These are phyloP conservation scores for Neofusicoccum laricinum DNA, from an alignment of 2,329 filamentous ascomycete genomes.

Conservation along the genomic window DNA sequence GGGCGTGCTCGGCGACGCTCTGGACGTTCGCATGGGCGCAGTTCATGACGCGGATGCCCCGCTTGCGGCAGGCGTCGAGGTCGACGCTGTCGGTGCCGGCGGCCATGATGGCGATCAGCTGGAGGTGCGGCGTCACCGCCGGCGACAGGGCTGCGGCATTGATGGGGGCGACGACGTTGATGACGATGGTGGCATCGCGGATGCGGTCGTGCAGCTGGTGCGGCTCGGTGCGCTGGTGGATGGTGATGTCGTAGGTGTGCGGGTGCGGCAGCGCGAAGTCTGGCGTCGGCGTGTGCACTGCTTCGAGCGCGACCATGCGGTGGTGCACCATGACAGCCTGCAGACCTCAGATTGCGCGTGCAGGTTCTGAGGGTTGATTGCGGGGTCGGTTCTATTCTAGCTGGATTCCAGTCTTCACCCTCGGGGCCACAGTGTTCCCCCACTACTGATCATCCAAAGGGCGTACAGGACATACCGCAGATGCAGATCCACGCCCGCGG, in stretches of 20 bases:
- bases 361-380: too few species aligned
- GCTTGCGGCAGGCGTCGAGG: slow-evolving; percentile 40
- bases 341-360: too few species aligned
- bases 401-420: too few species aligned
- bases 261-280: slow-evolving; percentile 37
- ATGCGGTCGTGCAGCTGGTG: slow-evolving; percentile 41
- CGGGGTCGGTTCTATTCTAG: too few species aligned
- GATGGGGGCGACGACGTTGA: slow-evolving; percentile 41
- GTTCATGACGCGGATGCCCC: slow-evolving; percentile 47
- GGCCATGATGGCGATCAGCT: slow-evolving; percentile 45
- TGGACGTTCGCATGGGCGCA: slow-evolving; percentile 48
- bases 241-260: slow-evolving; percentile 39
- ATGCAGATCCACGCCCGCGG: neutral
- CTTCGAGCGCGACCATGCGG: slow-evolving; percentile 47
- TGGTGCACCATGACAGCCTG: slow-evolving; percentile 31
- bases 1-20: slow-evolving; percentile 50
- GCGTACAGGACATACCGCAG: neutral
- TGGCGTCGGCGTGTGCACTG: slow-evolving; percentile 40
- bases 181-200: slow-evolving; percentile 46
- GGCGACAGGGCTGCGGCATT: slow-evolving; percentile 38
- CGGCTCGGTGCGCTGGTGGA: slow-evolving; percentile 35
- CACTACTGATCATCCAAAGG: slow-evolving; percentile 3
- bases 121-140: slow-evolving; percentile 41
- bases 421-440: neutral
- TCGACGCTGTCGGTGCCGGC: slow-evolving; percentile 49